Percentiles rank a stretch among this genome's conserved stretches.
phyloP scores from a whole-genome alignment of 495 filamentous ascomycete species.

The Talaromyces stipitatus region DNA sequence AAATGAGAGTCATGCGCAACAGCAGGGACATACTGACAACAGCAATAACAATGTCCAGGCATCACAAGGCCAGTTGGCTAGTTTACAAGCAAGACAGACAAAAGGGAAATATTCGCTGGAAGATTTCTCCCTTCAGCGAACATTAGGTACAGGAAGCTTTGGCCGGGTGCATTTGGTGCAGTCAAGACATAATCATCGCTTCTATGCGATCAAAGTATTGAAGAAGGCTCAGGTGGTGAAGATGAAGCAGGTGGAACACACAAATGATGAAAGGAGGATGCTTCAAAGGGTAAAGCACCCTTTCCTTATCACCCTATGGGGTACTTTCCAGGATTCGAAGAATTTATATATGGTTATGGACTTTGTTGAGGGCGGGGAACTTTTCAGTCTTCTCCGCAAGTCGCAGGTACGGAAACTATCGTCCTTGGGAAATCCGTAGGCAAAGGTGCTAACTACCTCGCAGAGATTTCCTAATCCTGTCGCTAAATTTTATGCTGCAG shows the following conservation, averaged over 20 bases:
- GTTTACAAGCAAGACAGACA: conserved; percentile 55
- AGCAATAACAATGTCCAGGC: conserved; percentile 8
- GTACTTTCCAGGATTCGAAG: conserved; percentile 89
- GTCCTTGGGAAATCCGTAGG: background rate
- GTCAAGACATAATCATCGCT: conserved; percentile 92
- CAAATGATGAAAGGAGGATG: conserved; percentile 95
- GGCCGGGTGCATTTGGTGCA: conserved; percentile 93
- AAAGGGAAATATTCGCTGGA: conserved; percentile 95
- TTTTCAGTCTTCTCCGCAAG: conserved; percentile 91
- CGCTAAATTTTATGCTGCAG: conserved; percentile 97
- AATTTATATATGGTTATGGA: conserved; percentile 99
- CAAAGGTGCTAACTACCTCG: conserved; percentile 9
- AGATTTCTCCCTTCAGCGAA: conserved; percentile 83
- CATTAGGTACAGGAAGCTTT: conserved; percentile 93
- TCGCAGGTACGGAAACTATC: conserved; percentile 93
- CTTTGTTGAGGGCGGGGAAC: conserved; percentile 97
- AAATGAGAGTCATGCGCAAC: background rate
- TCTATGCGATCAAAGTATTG: conserved; percentile 95
- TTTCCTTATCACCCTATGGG: conserved; percentile 96
- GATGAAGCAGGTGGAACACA: conserved; percentile 99
- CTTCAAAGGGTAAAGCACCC: conserved; percentile 91
- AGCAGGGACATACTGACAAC: background rate
- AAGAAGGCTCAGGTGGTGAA: conserved; percentile 98
- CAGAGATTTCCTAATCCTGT: conserved; percentile 98
- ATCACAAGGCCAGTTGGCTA: conserved; percentile 16